Percentiles rank a stretch among this genome's conserved stretches.
phyloP scores from a whole-genome alignment of 768 basidiomycete species.

The Strobilomyces confusus region DNA sequence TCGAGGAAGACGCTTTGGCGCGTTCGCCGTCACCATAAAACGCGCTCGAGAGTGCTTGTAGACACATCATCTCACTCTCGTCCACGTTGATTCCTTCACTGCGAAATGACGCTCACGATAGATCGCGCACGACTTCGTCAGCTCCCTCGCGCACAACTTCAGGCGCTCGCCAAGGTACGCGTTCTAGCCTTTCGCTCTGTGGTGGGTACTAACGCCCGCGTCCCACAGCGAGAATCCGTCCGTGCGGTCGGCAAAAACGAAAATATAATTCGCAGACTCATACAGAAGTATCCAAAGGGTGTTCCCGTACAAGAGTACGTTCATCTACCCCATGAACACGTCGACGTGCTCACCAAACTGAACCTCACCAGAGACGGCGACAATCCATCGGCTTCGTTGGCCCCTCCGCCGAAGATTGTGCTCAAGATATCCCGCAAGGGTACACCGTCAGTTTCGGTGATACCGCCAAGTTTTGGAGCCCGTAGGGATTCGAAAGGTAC shows the following conservation, averaged over 20 bases:
- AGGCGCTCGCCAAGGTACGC: slow-evolving; percentile 24
- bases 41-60: not conserved
- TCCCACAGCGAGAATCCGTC: slow-evolving; percentile 21
- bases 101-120: slow-evolving; percentile 6
- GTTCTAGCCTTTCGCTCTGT: not conserved
- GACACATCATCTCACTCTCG: not conserved
- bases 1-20: not conserved
- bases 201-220: not conserved
- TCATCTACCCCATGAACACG: not conserved
- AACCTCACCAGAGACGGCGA: slow-evolving; percentile 3
- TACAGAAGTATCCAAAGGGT: slow-evolving; percentile 26
- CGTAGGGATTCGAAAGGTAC: slow-evolving; percentile 6
- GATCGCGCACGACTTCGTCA: slow-evolving; percentile 18
- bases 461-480: not conserved
- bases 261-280: slow-evolving; percentile 24
- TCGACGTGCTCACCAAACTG: not conserved
- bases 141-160: slow-evolving; percentile 20
- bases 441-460: not conserved
- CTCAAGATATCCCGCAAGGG: not conserved
- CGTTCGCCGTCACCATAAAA: not conserved
- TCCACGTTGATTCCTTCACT: not conserved
- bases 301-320: slow-evolving; percentile 17
- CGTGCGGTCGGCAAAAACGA: slow-evolving; percentile 27
- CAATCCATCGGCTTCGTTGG: slow-evolving; percentile 5
- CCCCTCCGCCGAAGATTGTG: not conserved